A percentile compares a stretch with the other conserved stretches of the same genome.
Conservation (phyloP, 768 basidiomycete genomes). For the Mycena galopus region DNA sequence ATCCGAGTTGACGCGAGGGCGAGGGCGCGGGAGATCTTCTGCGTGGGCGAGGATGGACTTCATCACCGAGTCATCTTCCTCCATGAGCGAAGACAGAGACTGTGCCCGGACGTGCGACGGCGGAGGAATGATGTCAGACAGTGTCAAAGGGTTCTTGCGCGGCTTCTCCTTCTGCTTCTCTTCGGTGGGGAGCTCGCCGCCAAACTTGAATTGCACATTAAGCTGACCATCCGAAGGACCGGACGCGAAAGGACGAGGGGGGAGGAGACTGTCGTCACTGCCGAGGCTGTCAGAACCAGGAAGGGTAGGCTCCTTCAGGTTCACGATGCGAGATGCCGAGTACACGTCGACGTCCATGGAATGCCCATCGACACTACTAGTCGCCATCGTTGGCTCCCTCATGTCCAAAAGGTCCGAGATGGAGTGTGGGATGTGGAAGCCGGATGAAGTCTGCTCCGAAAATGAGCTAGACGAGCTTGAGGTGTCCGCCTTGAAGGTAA, state of each 20-base stretch:
- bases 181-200: conserved; percentile 57
- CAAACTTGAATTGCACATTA: conserved; percentile 82
- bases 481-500: conserved; percentile 36
- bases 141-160: conserved; percentile 59
- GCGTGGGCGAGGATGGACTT: conserved; percentile 68
- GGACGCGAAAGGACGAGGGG: conserved; percentile 48
- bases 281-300: conserved; percentile 54
- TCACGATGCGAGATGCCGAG: conserved; percentile 47
- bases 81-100: conserved; percentile 58
- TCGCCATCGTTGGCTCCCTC: conserved; percentile 45
- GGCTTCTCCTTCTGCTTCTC: conserved; percentile 34
- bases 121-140: conserved; percentile 84
- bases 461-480: conserved; percentile 19
- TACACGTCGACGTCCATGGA: conserved; percentile 42
- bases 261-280: conserved; percentile 49
- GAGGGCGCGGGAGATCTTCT: conserved; percentile 52
- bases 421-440: conserved; percentile 35
- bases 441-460: conserved; percentile 29
- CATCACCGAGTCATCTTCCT: conserved; percentile 66
- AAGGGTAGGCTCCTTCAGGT: conserved; percentile 54
- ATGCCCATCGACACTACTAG: conserved; percentile 35
- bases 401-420: conserved; percentile 43
- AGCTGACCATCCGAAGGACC: conserved; percentile 75
- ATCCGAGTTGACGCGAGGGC: conserved; percentile 60
- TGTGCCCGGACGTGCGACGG: conserved; percentile 63